These are phyloP conservation scores for Chaetomium globosum DNA, from an alignment of 2,329 filamentous ascomycete species.

Conservation along the genomic window DNA sequence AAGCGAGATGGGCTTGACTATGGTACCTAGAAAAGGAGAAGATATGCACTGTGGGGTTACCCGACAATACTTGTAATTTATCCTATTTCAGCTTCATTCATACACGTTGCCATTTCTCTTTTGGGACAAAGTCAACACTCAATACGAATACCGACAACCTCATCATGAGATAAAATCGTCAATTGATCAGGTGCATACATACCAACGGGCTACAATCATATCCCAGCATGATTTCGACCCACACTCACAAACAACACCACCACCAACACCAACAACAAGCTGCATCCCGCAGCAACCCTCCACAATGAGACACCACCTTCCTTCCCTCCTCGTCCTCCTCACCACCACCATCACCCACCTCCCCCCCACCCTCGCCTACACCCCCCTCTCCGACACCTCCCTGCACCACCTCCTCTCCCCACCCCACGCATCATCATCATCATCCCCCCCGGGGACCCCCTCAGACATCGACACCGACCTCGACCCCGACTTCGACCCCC, in stretches of 20 bases:
- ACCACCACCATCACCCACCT: background rate
- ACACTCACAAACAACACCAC: background rate
- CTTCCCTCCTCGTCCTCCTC: conserved; percentile 2
- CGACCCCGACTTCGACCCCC: conserved; percentile 78
- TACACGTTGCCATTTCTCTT: conserved; percentile 9
- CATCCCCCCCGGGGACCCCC: background rate
- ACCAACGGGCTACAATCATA: background rate
- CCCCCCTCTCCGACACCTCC: conserved; percentile 71
- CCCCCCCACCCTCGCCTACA: conserved; percentile 42
- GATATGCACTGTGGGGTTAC: background rate
- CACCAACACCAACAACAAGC: background rate
- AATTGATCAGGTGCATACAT: background rate
- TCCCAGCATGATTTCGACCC: background rate
- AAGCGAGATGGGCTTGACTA: no score
- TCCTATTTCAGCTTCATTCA: background rate
- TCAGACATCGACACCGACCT: conserved; percentile 69
- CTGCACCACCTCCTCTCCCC: conserved; percentile 52
- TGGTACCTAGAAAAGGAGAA: background rate
- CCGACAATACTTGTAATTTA: background rate
- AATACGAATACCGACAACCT: background rate
- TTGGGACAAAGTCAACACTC: background rate
- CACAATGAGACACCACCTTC: conserved; percentile 8
- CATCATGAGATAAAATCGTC: background rate
- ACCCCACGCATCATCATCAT: background rate
- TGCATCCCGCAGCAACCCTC: conserved; percentile 5